Conservation (phyloP, 192 early-diverging fungal species). For the Linnemannia exigua region DNA sequence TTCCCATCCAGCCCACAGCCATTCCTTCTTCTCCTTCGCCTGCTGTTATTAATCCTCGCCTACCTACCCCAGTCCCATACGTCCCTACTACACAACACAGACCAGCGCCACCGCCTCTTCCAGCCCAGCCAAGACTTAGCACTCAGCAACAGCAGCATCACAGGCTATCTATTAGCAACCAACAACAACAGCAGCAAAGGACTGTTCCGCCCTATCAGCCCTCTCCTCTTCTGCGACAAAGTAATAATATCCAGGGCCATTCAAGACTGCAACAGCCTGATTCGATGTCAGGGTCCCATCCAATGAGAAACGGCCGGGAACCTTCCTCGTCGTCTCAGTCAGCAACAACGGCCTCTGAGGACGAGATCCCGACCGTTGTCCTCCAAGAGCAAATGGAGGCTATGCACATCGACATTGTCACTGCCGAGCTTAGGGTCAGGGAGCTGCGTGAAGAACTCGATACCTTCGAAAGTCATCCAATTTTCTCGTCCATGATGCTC, state of each 20-base stretch:
- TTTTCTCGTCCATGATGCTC: slow-evolving; percentile 45
- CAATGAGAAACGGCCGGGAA: background rate
- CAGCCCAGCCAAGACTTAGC: slow-evolving; percentile 14
- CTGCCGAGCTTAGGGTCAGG: slow-evolving; percentile 34
- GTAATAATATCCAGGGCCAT: slow-evolving; percentile 11
- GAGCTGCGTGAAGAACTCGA: slow-evolving; percentile 51
- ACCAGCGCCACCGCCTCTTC: slow-evolving; percentile 6
- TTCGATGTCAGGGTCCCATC: background rate
- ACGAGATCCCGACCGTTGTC: slow-evolving; percentile 51
- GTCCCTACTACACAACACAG: slow-evolving; percentile 13
- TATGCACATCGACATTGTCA: slow-evolving; percentile 37
- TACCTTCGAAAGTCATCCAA: slow-evolving; percentile 44
- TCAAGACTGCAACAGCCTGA: slow-evolving; percentile 23
- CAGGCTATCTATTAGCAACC: background rate
- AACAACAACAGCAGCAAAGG: slow-evolving; percentile 12
- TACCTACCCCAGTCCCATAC: background rate
- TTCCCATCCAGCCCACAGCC: slow-evolving; percentile 24
- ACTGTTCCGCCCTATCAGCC: slow-evolving; percentile 15
- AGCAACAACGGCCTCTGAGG: slow-evolving; percentile 9
- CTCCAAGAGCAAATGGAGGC: slow-evolving; percentile 56
- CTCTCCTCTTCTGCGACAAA: background rate
- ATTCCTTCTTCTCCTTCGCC: background rate
- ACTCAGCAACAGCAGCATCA: background rate
- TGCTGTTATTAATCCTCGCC: background rate
- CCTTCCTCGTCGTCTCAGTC: background rate